Evolutionary conservation across 305 asterid species (phyloP).

Genomic region (Salvia sclarea): DNA sequence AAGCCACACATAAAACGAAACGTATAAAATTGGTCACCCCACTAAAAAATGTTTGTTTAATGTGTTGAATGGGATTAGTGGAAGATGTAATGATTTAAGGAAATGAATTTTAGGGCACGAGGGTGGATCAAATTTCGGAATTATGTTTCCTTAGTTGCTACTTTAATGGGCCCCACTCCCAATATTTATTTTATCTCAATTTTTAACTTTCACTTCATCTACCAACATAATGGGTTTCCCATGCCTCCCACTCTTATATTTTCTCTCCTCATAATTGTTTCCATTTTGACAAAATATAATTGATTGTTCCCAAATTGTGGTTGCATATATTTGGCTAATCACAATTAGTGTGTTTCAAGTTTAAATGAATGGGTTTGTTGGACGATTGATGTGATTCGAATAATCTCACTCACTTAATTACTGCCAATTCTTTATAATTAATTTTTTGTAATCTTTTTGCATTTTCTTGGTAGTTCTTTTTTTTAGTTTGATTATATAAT

Average conservation of each 20-base stretch:
- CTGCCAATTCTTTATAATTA: not conserved
- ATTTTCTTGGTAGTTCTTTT: not conserved
- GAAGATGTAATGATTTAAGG: slow-evolving; percentile 42
- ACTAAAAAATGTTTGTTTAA: slow-evolving; percentile 7
- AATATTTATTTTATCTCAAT: not conserved
- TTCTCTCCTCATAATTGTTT: not conserved
- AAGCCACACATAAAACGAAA: slow-evolving; percentile 8
- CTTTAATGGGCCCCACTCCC: slow-evolving; percentile 44
- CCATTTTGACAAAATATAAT: not conserved
- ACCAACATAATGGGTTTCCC: slow-evolving; percentile 21
- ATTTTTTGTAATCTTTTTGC: not conserved
- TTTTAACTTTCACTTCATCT: not conserved
- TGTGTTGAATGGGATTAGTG: slow-evolving; percentile 41
- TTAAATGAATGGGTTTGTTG: not conserved
- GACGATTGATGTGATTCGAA: not conserved
- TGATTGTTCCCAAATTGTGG: not conserved
- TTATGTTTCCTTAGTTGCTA: slow-evolving; percentile 51
- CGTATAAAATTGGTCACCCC: slow-evolving; percentile 31
- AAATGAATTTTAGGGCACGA: slow-evolving; percentile 43
- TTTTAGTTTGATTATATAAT: too few species aligned
- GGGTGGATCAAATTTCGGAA: slow-evolving; percentile 42
- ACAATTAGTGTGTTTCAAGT: slow-evolving; percentile 1
- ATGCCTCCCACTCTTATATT: slow-evolving; percentile 28
- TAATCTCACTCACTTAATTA: not conserved
- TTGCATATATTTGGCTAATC: not conserved